Evolutionary conservation across 2,329 filamentous ascomycete species (phyloP), one percentile per base, ranked within the genome.

Genomic region (Monosporascus sp.): DNA sequence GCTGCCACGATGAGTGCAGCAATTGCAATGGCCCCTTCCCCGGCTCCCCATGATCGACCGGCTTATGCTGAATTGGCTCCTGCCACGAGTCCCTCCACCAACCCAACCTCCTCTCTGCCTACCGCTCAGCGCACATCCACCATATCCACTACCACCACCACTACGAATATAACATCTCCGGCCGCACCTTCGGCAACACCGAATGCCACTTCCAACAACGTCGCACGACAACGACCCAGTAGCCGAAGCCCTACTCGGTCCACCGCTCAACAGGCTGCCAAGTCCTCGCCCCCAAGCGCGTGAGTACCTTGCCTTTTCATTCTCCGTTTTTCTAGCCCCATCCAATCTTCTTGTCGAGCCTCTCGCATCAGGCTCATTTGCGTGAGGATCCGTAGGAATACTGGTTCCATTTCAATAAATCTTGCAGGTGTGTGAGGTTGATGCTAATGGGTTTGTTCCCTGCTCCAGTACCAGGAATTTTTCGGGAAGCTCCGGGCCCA

Each of bases 1-100:
- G 43, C 24, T 46, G 43, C 14, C 66, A 85, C 64, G 69, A 87
- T 87, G 84, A 86, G 83, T 76, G 78, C 84, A 69, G 83, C 82
- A 71, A 80, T 86, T 68, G 82, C 83, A 65, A 86, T 86, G 84
- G 83, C 81, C 67, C 83, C 83, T 61, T 86, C 84, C 69, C 84
- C 83, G 66, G 83, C 83, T 72, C 83, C 83, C 61, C 83, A 86
- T 69, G 83, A 86, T 69, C 76, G 83, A 68, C 74, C 81, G 55
- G 75, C 78, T n/a, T 82, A 80, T 62, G 72, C 78, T 65, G 67
- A 69, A 51, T 61, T 76, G 77, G 59, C 80, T 80, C 61, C 69
- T 77, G 58, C 72, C 73, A 59, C 71, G 74, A 53, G 61, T 56
- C 38, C 61, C 40, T 63, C 69, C 46, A 63, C 72, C 46, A 61